These are phyloP conservation scores for Globisporangium spiculum DNA, from an alignment of 352 stramenopile species.

Conservation along the genomic window DNA sequence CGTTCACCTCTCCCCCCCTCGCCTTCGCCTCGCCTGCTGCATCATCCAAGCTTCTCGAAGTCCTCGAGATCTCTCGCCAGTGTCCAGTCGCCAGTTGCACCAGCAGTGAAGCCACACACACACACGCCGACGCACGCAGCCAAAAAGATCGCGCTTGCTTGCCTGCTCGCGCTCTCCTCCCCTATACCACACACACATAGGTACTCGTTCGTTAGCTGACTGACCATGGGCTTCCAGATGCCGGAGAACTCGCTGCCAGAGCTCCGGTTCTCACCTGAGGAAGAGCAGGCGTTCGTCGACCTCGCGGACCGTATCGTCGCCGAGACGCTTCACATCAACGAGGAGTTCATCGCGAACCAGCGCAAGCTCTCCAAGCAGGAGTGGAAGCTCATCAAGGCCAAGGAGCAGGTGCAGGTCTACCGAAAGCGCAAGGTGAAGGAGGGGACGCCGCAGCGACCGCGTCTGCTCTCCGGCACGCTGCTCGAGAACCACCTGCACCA, in stretches of 20 bases:
- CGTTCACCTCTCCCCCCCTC: background rate
- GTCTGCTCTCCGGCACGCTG: slow-evolving; percentile 42
- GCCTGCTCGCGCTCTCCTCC: background rate
- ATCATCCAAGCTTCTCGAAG: background rate
- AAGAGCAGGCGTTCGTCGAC: slow-evolving; percentile 39
- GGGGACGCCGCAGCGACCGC: slow-evolving; percentile 29
- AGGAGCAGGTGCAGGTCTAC: slow-evolving; percentile 59
- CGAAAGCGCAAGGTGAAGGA: slow-evolving; percentile 33
- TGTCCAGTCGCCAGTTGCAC: background rate
- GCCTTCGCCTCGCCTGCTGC: background rate
- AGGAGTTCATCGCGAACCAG: slow-evolving; percentile 39
- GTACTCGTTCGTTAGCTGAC: background rate
- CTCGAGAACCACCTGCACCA: slow-evolving; percentile 31
- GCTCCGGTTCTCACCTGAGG: slow-evolving; percentile 30
- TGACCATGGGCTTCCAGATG: slow-evolving; percentile 21
- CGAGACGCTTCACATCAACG: slow-evolving; percentile 53
- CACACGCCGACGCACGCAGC: background rate
- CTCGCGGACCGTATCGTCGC: slow-evolving; percentile 52
- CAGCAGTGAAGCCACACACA: background rate
- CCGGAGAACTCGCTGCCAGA: slow-evolving; percentile 23
- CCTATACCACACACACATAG: background rate
- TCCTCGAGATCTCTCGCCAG: background rate
- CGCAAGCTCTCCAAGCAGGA: slow-evolving; percentile 31
- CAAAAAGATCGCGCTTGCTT: background rate
- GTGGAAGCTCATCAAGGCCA: slow-evolving; percentile 56